phyloP scores from a whole-genome alignment of 768 basidiomycete genomes.

The Naganishia vishniacii region DNA sequence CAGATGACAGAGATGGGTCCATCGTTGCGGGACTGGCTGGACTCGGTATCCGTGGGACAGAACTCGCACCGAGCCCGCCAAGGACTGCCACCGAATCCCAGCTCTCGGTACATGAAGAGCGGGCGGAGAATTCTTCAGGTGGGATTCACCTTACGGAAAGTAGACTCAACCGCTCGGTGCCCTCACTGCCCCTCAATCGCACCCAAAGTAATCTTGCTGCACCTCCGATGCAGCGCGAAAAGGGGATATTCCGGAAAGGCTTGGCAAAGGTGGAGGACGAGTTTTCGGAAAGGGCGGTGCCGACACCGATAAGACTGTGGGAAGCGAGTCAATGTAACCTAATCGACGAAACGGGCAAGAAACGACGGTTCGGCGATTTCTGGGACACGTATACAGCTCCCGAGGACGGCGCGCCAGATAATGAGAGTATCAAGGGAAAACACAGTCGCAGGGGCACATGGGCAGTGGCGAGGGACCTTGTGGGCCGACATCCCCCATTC shows the following conservation, averaged over 20 bases:
- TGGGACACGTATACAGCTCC: constrained; percentile 12
- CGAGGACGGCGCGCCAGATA: neutral
- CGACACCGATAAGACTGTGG: constrained; percentile 17
- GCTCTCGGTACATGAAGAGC: neutral
- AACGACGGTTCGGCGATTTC: constrained; percentile 30
- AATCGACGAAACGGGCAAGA: constrained; percentile 26
- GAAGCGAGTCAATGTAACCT: constrained; percentile 25
- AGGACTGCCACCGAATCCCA: neutral
- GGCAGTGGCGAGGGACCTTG: neutral
- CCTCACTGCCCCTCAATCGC: constrained; percentile 10
- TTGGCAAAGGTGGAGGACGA: constrained; percentile 15
- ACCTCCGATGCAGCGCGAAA: neutral
- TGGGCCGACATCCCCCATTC: neutral
- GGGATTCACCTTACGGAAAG: neutral
- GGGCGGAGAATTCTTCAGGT: too few species aligned
- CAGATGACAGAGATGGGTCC: neutral
- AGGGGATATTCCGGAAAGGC: neutral
- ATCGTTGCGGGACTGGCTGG: neutral
- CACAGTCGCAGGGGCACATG: neutral
- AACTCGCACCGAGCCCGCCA: neutral
- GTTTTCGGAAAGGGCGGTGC: constrained; percentile 22
- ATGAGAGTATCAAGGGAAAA: neutral
- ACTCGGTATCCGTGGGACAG: constrained; percentile 4
- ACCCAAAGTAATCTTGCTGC: neutral
- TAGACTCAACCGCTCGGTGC: constrained; percentile 3